Percentiles rank a stretch among this genome's conserved stretches.
Conservation (phyloP, 257 asterid species). For the Lantana camara region DNA sequence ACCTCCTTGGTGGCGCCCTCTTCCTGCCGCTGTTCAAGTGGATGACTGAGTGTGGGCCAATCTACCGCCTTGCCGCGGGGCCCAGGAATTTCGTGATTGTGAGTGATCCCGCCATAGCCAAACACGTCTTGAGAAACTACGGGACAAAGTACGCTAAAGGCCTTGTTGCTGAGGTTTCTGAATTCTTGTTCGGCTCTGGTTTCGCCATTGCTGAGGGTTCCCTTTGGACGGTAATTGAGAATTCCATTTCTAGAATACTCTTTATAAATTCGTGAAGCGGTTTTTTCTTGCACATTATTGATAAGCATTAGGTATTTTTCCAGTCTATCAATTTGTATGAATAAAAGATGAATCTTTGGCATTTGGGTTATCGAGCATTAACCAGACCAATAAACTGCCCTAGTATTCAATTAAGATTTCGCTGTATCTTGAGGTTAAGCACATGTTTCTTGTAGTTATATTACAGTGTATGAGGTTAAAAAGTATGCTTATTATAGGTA, state of each 20-base stretch:
- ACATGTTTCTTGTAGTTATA: not conserved
- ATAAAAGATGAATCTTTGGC: too few relatives aligned
- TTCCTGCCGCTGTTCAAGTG: slow-evolving; percentile 88
- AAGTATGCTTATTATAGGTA: slow-evolving; percentile 59
- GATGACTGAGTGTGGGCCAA: slow-evolving; percentile 89
- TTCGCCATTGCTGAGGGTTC: slow-evolving; percentile 98
- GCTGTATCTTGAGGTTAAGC: too few relatives aligned
- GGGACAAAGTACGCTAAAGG: slow-evolving; percentile 86
- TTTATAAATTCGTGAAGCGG: too few relatives aligned
- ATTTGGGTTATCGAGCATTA: too few relatives aligned
- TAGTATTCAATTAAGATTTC: too few relatives aligned
- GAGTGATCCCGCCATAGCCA: slow-evolving; percentile 91
- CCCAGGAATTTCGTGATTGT: slow-evolving; percentile 83
- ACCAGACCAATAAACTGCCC: too few relatives aligned
- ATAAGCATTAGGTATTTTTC: too few relatives aligned
- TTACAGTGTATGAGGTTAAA: slow-evolving; percentile 18
- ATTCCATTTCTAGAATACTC: not conserved
- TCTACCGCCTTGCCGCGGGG: slow-evolving; percentile 87
- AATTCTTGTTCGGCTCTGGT: slow-evolving; percentile 95
- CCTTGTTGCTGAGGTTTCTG: slow-evolving; percentile 88
- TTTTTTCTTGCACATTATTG: too few relatives aligned
- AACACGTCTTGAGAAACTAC: slow-evolving; percentile 78
- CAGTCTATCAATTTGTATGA: too few relatives aligned
- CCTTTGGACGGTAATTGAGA: slow-evolving; percentile 75
- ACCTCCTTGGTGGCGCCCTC: slow-evolving; percentile 87